Conservation (phyloP, 805 yeast genomes). For the Candida boidinii region DNA sequence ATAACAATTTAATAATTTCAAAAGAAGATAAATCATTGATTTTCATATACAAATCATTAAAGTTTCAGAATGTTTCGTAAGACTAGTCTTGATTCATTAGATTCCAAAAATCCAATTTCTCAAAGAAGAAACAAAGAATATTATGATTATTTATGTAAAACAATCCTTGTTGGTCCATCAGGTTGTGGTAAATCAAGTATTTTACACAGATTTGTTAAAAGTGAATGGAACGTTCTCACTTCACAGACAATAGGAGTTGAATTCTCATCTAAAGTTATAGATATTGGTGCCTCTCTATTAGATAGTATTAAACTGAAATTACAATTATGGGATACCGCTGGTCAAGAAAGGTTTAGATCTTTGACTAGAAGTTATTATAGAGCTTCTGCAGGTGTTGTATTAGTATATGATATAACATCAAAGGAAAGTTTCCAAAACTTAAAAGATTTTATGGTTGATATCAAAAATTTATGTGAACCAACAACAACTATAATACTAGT, state of each 20-base stretch:
- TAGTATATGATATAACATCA: conserved; percentile 25
- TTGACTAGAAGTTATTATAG: conserved; percentile 30
- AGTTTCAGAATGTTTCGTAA: conserved; percentile 2
- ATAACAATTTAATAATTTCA: no score
- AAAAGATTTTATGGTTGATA: conserved; percentile 23
- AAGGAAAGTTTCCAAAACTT: conserved; percentile 18
- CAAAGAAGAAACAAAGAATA: conserved; percentile 10
- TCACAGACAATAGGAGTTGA: conserved; percentile 34
- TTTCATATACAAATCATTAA: no score
- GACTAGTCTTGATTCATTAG: conserved; percentile 9
- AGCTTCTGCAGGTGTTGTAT: conserved; percentile 28
- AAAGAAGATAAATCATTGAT: no score
- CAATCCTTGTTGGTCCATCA: conserved; percentile 34
- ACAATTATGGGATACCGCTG: conserved; percentile 31
- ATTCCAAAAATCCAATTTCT: conserved; percentile 11
- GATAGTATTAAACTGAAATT: conserved; percentile 15
- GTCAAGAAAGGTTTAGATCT: conserved; percentile 28
- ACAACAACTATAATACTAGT: conserved; percentile 23
- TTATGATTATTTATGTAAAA: conserved; percentile 29
- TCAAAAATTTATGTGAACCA: conserved; percentile 18
- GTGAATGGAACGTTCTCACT: conserved; percentile 18
- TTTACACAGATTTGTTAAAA: conserved; percentile 25
- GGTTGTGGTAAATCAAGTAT: conserved; percentile 36
- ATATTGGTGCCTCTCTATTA: conserved; percentile 9
- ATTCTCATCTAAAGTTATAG: conserved; percentile 24